Evolutionary conservation across 1,284 basidiomycete species (phyloP).

Genomic region (Ustilago sp.): DNA sequence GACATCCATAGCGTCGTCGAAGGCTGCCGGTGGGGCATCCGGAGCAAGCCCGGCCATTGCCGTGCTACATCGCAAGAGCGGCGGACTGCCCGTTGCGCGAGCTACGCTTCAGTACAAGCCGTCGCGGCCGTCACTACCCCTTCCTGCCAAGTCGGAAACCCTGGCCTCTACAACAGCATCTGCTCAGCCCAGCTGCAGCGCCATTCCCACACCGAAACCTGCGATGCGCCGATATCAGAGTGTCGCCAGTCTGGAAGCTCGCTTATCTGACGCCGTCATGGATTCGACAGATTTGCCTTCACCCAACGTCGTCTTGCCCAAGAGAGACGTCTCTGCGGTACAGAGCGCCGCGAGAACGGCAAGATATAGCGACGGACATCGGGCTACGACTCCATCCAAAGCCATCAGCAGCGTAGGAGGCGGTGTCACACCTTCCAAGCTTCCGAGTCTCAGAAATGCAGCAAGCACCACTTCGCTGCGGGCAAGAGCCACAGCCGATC

Average conservation of each 20-base stretch:
- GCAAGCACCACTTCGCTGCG: conserved; percentile 24
- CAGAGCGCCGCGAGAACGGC: neutral
- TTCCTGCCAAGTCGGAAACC: conserved; percentile 3
- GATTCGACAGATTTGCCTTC: neutral
- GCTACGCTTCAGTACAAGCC: neutral
- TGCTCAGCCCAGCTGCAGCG: neutral
- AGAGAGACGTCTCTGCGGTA: neutral
- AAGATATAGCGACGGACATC: conserved; percentile 14
- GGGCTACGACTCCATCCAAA: conserved; percentile 13
- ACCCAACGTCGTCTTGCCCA: neutral
- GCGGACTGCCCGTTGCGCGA: conserved; percentile 28
- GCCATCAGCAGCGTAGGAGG: conserved; percentile 14
- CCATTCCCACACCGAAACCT: neutral
- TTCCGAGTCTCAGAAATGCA: conserved; percentile 24
- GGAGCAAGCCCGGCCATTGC: neutral
- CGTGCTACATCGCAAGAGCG: conserved; percentile 28
- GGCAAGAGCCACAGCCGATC: neutral
- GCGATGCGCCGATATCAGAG: conserved; percentile 26
- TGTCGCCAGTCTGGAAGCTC: conserved; percentile 13
- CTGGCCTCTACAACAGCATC: neutral
- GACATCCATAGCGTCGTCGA: neutral
- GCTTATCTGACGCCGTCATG: neutral
- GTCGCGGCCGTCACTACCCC: conserved; percentile 21
- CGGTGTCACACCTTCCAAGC: conserved; percentile 35
- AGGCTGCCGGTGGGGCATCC: neutral